phyloP scores from a whole-genome alignment of 1,139 yeast species.

The Taphrina sp. region DNA sequence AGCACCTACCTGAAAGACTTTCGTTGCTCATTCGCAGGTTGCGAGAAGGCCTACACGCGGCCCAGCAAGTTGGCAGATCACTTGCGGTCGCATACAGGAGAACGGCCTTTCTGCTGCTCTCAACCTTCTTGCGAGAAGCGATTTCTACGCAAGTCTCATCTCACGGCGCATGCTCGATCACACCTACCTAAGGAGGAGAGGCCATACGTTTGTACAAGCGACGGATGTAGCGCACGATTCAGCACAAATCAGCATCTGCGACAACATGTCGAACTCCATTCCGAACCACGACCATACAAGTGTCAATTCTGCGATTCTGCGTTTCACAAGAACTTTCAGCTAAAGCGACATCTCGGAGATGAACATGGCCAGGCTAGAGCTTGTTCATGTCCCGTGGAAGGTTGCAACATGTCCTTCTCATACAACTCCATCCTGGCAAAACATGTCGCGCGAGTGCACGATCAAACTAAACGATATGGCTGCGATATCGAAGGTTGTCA shows the following conservation, averaged over 20 bases:
- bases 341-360: constrained; percentile 66
- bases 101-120: constrained; percentile 70
- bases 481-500: constrained; percentile 49
- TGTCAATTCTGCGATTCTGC: constrained; percentile 58
- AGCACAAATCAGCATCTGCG: constrained; percentile 76
- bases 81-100: constrained; percentile 70
- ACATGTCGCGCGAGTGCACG: constrained; percentile 44
- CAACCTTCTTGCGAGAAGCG: constrained; percentile 57
- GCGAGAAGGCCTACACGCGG: constrained; percentile 72
- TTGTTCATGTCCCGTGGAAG: constrained; percentile 43
- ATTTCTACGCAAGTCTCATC: constrained; percentile 74
- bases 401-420: constrained; percentile 43
- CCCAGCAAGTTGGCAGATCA: constrained; percentile 86
- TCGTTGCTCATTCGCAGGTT: constrained; percentile 46
- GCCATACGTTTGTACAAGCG: constrained; percentile 62
- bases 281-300: constrained; percentile 42
- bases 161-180: constrained; percentile 64
- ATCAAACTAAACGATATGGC: constrained; percentile 36
- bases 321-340: constrained; percentile 75
- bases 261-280: constrained; percentile 56
- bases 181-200: constrained; percentile 51
- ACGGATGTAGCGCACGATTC: constrained; percentile 78
- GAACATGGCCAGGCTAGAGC: constrained; percentile 51
- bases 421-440: constrained; percentile 43
- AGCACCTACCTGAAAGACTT: background rate